phyloP scores from a whole-genome alignment of 1,284 basidiomycete species.

The Trametes hirsuta region DNA sequence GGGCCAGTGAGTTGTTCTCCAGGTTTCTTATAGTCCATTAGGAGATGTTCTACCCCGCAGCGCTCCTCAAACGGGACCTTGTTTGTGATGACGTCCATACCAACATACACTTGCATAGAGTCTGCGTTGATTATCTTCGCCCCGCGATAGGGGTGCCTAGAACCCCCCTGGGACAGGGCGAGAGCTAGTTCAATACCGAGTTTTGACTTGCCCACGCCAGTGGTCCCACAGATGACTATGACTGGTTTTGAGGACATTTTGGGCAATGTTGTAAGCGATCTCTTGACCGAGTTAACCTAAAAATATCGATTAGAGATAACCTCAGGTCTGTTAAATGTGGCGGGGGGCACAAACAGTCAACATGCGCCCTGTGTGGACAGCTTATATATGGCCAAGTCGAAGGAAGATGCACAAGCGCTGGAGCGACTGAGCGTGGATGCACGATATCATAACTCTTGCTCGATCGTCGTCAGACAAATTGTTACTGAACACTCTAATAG shows the following conservation, averaged over 20 bases:
- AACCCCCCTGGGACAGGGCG: constrained; percentile 43
- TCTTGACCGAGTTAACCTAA: background rate
- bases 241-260: constrained; percentile 54
- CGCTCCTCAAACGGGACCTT: constrained; percentile 84
- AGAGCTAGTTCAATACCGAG: constrained; percentile 89
- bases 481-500: too few relatives aligned
- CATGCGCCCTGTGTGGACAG: too few relatives aligned
- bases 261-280: background rate
- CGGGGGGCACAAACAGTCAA: background rate
- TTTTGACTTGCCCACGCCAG: constrained; percentile 96
- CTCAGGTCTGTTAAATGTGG: background rate
- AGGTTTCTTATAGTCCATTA: constrained; percentile 87
- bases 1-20: constrained; percentile 88
- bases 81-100: constrained; percentile 94
- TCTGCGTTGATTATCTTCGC: constrained; percentile 92
- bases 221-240: constrained; percentile 91
- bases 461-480: too few relatives aligned
- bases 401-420: too few relatives aligned
- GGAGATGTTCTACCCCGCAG: constrained; percentile 83
- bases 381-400: too few relatives aligned
- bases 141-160: constrained; percentile 51
- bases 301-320: background rate
- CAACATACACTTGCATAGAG: constrained; percentile 97
- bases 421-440: too few relatives aligned
- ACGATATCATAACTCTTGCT: too few relatives aligned